Conservation (phyloP, 2,329 filamentous ascomycete species). For the Leptographium procerum region DNA sequence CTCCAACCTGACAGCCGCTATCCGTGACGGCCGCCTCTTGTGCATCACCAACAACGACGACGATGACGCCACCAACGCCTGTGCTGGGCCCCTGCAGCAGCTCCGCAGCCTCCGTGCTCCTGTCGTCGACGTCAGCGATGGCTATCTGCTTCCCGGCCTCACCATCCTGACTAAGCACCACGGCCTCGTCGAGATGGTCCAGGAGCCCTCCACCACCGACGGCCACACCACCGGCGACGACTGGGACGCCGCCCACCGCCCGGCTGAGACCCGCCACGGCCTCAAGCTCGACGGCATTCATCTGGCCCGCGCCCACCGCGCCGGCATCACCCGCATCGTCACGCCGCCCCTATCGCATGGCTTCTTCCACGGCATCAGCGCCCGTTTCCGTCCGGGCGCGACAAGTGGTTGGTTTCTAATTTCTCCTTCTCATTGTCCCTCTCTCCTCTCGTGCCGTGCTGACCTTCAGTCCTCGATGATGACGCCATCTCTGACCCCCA, state of each 20-base stretch:
- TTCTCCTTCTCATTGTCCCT: background rate
- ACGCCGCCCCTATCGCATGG: slow-evolving; percentile 22
- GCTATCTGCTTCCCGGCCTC: slow-evolving; percentile 35
- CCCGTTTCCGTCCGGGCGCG: slow-evolving; percentile 18
- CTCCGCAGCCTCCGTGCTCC: slow-evolving; percentile 9
- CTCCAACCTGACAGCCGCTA: slow-evolving; percentile 24
- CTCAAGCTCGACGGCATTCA: slow-evolving; percentile 27
- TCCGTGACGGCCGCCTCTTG: slow-evolving; percentile 26
- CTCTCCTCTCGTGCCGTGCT: background rate
- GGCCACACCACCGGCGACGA: slow-evolving; percentile 23
- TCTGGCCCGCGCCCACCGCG: slow-evolving; percentile 29
- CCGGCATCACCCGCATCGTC: slow-evolving; percentile 31
- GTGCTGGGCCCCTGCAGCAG: background rate
- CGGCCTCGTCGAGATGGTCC: slow-evolving; percentile 37
- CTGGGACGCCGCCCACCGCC: slow-evolving; percentile 19
- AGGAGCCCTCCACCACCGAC: slow-evolving; percentile 32
- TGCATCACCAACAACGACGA: slow-evolving; percentile 23
- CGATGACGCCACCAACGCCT: slow-evolving; percentile 17
- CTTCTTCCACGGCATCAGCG: slow-evolving; percentile 21
- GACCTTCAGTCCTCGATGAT: background rate
- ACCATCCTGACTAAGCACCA: slow-evolving; percentile 36
- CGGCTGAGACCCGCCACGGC: slow-evolving; percentile 28
- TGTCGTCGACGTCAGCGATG: slow-evolving; percentile 28
- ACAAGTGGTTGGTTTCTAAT: slow-evolving; percentile 6
- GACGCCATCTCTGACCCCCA: background rate